Evolutionary conservation across 2,329 filamentous ascomycete genomes (phyloP).

Genomic region (Sordariomycetes sp.): DNA sequence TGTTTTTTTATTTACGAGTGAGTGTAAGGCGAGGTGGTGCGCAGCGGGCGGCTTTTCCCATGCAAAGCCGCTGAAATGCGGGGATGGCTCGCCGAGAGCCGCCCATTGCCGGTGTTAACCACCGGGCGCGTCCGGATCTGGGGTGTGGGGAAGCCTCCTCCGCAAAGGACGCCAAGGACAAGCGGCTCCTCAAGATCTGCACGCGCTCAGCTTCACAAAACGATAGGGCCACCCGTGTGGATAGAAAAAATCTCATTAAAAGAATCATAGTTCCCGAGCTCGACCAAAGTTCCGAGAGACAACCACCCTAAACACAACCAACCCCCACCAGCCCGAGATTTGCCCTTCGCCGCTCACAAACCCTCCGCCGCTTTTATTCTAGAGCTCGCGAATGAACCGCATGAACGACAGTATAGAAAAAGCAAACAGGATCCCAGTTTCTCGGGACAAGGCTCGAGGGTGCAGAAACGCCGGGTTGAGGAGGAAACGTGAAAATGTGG

Average conservation of each 20-base stretch:
- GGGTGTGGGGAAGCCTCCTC: neutral
- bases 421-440: neutral
- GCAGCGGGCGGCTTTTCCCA: neutral
- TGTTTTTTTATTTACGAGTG: neutral
- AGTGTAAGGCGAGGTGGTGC: neutral
- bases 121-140: slow-evolving; percentile 2
- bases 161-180: neutral
- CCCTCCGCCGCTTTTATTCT: neutral
- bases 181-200: no score
- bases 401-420: neutral
- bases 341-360: neutral
- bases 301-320: neutral
- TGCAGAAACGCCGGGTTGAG: neutral
- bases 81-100: slow-evolving; percentile 12
- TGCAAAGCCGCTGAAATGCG: slow-evolving; percentile 1
- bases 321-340: neutral
- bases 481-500: neutral
- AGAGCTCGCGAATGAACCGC: no score
- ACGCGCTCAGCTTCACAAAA: no score
- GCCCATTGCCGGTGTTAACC: slow-evolving; percentile 22
- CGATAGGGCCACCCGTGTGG: neutral
- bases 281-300: neutral
- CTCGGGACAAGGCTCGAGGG: neutral
- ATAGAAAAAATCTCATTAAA: neutral
- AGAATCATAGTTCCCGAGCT: neutral